phyloP scores from a whole-genome alignment of 2,329 filamentous ascomycete genomes.

The Paecilomyces fulvus region DNA sequence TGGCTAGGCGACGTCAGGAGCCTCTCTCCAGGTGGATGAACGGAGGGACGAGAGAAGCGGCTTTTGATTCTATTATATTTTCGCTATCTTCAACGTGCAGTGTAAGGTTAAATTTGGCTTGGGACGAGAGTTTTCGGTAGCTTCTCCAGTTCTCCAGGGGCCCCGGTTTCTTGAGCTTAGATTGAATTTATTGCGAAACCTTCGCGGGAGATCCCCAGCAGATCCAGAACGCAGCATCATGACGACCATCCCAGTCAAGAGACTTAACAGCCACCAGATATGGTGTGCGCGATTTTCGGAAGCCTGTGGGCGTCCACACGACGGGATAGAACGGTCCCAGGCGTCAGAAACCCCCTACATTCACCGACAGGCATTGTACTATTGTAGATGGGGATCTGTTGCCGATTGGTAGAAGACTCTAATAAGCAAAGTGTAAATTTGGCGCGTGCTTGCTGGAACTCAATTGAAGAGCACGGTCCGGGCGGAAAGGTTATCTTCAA shows the following conservation, averaged over 20 bases:
- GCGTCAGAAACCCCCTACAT: too few relatives aligned
- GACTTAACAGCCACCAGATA: background rate
- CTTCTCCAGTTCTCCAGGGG: conserved; percentile 1
- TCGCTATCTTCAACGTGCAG: background rate
- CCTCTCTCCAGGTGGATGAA: background rate
- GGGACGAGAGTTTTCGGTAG: background rate
- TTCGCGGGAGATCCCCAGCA: background rate
- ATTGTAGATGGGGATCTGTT: background rate
- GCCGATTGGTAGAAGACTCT: background rate
- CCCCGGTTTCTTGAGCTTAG: conserved; percentile 1
- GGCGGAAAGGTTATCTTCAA: background rate
- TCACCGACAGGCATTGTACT: background rate
- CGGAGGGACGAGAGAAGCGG: background rate
- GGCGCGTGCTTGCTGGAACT: background rate
- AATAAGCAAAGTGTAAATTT: background rate
- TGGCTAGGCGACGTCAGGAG: background rate
- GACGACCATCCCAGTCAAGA: background rate
- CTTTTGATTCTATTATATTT: background rate
- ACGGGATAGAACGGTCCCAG: too few relatives aligned
- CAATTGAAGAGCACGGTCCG: background rate
- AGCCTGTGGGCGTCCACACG: background rate
- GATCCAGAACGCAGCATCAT: background rate
- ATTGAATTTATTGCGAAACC: background rate
- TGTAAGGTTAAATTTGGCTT: background rate
- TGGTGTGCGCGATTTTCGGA: background rate